Base-by-base conservation (phyloP, 2,329 filamentous ascomycete genomes). In the Venturia pyrina region DNA sequence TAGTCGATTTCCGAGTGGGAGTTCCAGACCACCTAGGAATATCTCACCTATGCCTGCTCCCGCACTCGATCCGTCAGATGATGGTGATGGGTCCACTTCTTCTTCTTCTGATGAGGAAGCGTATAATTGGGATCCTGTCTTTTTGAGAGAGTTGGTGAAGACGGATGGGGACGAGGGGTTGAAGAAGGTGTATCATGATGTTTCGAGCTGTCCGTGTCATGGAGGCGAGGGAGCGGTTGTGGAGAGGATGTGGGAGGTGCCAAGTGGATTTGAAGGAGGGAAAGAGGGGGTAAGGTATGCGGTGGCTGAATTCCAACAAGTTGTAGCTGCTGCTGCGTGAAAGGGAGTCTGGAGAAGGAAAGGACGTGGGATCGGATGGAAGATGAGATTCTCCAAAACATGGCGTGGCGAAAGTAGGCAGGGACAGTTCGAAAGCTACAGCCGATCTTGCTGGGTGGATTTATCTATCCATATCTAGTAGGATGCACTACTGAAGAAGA, bases 191-290 rank as follows among this genome's bases (percentile, higher is more conserved):
- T 75, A 73, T 66, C 69, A 73, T 61, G 69, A 67, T 15, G 69
- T 73, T 6, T 66, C 70, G 11, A 70, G 69, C 43, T 75, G 73
- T 65, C 63, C 67, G 5, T 75, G 73, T 67, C 72, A 74, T 32
- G 66, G 70, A n/a, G 67, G 67, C 8, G 67, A 71, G 41, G 70
- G 71, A 21, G 72, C 72, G 28, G 63, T 44, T 13, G 68, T 74
- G 44, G 69, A 70, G 28, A 69, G 70, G 46, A 69, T 75, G 62
- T 75, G 73, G 73, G 70, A 72, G 62, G 62, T 75, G 28, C 71
- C 73, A 11, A 40, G 37, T 19, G 28, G 56, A 8, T 4, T 11
- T 6, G 56, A 34, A 21, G 28, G 37, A 34, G 56, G 56, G 13
- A 50, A 50, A 13, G 56, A 60, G 5, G 56, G 56, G 8, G 56